These are phyloP conservation scores for Triglochin maritima DNA, from an alignment of 106 monocot species.

Conservation along the genomic window DNA sequence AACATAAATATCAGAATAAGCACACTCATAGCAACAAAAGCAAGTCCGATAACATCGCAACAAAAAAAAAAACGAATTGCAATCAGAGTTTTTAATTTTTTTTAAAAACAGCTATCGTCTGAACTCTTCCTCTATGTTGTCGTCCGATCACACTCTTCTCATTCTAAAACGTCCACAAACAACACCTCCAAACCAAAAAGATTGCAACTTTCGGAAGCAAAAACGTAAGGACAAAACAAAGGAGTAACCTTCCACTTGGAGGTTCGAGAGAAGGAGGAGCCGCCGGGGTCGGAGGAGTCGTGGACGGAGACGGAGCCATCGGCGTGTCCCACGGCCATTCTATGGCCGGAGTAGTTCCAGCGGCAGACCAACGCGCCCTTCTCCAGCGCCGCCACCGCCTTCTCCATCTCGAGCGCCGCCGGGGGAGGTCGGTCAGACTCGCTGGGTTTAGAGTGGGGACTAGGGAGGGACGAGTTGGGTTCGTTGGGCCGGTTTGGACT, in stretches of 20 bases:
- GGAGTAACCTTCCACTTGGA: constrained; percentile 50
- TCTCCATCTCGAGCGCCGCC: constrained; percentile 29
- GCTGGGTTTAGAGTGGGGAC: too few species aligned
- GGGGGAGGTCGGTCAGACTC: too few species aligned
- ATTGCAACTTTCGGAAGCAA: not conserved
- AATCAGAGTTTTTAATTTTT: not conserved
- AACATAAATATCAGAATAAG: too few species aligned
- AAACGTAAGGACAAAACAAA: not conserved
- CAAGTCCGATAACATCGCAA: not conserved
- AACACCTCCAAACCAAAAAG: not conserved
- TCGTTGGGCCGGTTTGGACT: too few species aligned
- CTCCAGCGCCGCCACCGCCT: constrained; percentile 48
- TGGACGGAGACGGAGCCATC: constrained; percentile 67
- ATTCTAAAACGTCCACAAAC: too few species aligned
- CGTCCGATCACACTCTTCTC: not conserved
- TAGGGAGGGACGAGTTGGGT: too few species aligned
- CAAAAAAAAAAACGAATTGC: not conserved
- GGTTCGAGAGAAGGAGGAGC: constrained; percentile 34
- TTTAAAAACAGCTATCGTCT: not conserved
- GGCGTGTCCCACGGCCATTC: constrained; percentile 60
- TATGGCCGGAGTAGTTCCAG: constrained; percentile 82
- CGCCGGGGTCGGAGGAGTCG: constrained; percentile 37
- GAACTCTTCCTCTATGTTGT: too few species aligned
- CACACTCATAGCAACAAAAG: not conserved
- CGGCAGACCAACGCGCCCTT: constrained; percentile 58